Evolutionary conservation across 768 basidiomycete species (phyloP).

Genomic region (Lanmaoa rubissima): DNA sequence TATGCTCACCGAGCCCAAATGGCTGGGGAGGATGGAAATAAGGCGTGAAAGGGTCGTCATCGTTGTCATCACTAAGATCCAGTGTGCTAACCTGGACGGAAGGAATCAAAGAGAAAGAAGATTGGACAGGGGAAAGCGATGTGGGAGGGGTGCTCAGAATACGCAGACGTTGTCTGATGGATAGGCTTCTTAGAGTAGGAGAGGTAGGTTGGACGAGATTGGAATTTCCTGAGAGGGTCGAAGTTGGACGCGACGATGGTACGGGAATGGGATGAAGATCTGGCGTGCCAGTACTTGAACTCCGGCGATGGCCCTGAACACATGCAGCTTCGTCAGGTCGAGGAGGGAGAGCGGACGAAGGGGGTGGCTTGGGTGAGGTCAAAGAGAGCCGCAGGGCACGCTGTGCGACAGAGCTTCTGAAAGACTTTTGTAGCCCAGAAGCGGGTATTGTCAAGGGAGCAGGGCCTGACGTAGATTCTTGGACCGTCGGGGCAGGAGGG

Average conservation of each 20-base stretch:
- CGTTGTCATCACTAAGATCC: conserved; percentile 24
- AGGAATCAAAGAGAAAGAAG: conserved; percentile 23
- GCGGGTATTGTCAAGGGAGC: conserved; percentile 1
- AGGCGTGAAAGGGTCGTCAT: conserved; percentile 31
- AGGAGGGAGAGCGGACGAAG: conserved; percentile 58
- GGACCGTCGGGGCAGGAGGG: conserved; percentile 57
- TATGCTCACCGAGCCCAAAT: conserved; percentile 56
- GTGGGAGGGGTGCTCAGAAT: conserved; percentile 61
- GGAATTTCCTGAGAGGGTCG: conserved; percentile 37
- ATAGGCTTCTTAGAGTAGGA: conserved; percentile 31
- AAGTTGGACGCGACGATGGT: conserved; percentile 41
- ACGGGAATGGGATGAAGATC: conserved; percentile 44
- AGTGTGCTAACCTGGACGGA: conserved; percentile 28
- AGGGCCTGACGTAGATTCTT: conserved; percentile 8
- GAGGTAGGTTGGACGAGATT: conserved; percentile 22
- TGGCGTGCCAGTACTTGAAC: conserved; percentile 33
- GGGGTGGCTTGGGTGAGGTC: conserved; percentile 63
- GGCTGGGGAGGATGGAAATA: conserved; percentile 9
- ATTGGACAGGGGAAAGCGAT: conserved; percentile 27
- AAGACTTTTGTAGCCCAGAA: conserved; percentile 30
- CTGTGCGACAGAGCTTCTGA: conserved; percentile 57
- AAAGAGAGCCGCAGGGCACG: conserved; percentile 59
- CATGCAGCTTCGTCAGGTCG: conserved; percentile 56
- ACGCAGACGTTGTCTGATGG: conserved; percentile 63
- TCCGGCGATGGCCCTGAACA: conserved; percentile 28